Evolutionary conservation across 2,329 filamentous ascomycete species (phyloP).

Genomic region (Aureobasidium sp.): DNA sequence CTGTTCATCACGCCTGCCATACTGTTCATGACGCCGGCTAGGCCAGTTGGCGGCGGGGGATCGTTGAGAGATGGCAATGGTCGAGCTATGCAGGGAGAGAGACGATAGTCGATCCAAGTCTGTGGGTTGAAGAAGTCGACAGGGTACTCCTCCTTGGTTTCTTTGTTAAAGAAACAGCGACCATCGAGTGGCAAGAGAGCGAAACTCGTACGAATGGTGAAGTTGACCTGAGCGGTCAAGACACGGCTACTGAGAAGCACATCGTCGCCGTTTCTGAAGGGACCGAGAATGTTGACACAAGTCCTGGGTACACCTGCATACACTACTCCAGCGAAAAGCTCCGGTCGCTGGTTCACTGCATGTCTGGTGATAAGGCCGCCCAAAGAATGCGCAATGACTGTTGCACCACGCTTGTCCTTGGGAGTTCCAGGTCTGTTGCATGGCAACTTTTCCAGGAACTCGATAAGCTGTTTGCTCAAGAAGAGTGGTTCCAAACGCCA

Average conservation of each 20-base stretch:
- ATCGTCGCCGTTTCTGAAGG: slow-evolving; percentile 83
- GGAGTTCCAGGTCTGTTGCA: slow-evolving; percentile 57
- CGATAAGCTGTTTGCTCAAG: slow-evolving; percentile 61
- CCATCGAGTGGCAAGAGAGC: slow-evolving; percentile 79
- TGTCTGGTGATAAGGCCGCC: slow-evolving; percentile 84
- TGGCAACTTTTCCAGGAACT: slow-evolving; percentile 64
- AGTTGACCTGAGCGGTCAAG: slow-evolving; percentile 86
- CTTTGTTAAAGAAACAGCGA: slow-evolving; percentile 76
- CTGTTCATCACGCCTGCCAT: slow-evolving; percentile 37
- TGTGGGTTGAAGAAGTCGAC: slow-evolving; percentile 77
- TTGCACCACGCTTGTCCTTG: slow-evolving; percentile 55
- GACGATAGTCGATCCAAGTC: slow-evolving; percentile 68
- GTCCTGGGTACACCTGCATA: slow-evolving; percentile 79
- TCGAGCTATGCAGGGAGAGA: slow-evolving; percentile 69
- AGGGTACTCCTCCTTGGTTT: slow-evolving; percentile 69
- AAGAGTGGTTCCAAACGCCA: slow-evolving; percentile 81
- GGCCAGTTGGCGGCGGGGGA: slow-evolving; percentile 29
- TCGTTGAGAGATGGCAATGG: slow-evolving; percentile 49
- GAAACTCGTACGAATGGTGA: slow-evolving; percentile 80
- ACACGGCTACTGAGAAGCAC: slow-evolving; percentile 84
- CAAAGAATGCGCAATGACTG: slow-evolving; percentile 77
- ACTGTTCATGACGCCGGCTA: slow-evolving; percentile 38
- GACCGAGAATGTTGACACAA: slow-evolving; percentile 86
- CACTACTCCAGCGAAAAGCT: slow-evolving; percentile 76
- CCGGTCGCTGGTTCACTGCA: slow-evolving; percentile 74